Evolutionary conservation across 2,329 filamentous ascomycete genomes (phyloP).

Genomic region (Penicillium sp.): DNA sequence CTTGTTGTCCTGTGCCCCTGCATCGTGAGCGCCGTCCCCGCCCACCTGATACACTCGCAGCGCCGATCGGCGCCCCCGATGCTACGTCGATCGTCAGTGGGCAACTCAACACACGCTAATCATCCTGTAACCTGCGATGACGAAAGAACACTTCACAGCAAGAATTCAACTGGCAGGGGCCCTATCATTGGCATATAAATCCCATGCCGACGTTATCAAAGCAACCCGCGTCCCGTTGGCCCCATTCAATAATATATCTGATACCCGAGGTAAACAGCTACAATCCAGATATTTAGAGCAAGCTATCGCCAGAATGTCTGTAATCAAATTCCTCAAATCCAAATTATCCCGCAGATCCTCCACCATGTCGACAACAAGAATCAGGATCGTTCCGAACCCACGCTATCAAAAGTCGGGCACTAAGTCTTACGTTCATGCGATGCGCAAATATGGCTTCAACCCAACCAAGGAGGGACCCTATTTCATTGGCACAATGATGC

Average conservation of each 20-base stretch:
- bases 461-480: slow-evolving; percentile 68
- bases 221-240: background rate
- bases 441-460: slow-evolving; percentile 66
- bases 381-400: slow-evolving; percentile 60
- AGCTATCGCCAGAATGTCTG: slow-evolving; percentile 9
- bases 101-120: slow-evolving; percentile 8
- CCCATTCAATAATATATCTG: background rate
- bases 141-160: slow-evolving; percentile 5
- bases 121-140: slow-evolving; percentile 10
- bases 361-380: slow-evolving; percentile 46
- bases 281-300: background rate
- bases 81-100: slow-evolving; percentile 15
- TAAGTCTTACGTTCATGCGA: slow-evolving; percentile 66
- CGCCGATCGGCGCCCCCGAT: slow-evolving; percentile 15
- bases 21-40: slow-evolving; percentile 5
- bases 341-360: slow-evolving; percentile 11
- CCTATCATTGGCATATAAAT: background rate
- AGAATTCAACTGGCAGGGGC: background rate
- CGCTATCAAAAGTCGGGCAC: slow-evolving; percentile 63
- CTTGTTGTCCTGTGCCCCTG: slow-evolving; percentile 17
- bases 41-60: slow-evolving; percentile 15
- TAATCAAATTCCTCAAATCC: slow-evolving; percentile 16
- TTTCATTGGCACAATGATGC: slow-evolving; percentile 53
- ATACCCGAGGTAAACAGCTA: background rate
- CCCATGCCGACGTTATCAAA: background rate